Base-by-base conservation (phyloP, 306 rosid species). In the Trifolium pratense region DNA sequence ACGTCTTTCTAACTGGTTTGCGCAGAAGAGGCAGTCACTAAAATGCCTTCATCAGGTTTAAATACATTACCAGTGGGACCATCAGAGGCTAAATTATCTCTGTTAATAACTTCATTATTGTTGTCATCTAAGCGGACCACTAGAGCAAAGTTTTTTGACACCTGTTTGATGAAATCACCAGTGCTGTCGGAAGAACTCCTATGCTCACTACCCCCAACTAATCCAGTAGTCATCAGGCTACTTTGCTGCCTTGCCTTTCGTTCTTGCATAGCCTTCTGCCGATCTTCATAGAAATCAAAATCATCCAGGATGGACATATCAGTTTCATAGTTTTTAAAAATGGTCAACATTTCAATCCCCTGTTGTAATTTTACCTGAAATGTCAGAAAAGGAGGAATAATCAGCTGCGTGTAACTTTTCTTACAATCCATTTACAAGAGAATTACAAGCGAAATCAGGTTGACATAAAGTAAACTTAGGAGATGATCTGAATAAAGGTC, bases 261-360 rank as follows among this genome's bases (percentile, higher is more conserved):
- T 51, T 89, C 94, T 77, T 91, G 90, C 97, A 91, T 91, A 36
- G 82, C 89, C 80, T 89, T 91, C 84, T 91, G 94, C 64, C 97
- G 82, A 64, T 91, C 90, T 84, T 91, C 97, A 32, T 89, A 91
- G 80, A 84, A 91, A 39, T 87, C 94, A 74, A 91, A 91, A 83
- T 91, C 97, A 73, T 91, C 94, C 51, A 91, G 81, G 73, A 91
- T 91, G 17, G 97, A 91, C 78, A 80, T 76, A 23, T 87, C 92
- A 14, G 90, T 86, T 80, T 89, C 94, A 75, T 85, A 84, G 61
- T 79, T 89, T 82, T 89, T 91, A 71, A 89, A 91, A 76, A 91
- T 91, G 63, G 73, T 82, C 82, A 91, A 71, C 83, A 91, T 87
- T 87, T 89, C 97, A 75, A 82, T 81, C 48, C 97, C 97, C 52